Evolutionary conservation across 208 protist species (phyloP).

Genomic region (Trypanosoma lewisi): DNA sequence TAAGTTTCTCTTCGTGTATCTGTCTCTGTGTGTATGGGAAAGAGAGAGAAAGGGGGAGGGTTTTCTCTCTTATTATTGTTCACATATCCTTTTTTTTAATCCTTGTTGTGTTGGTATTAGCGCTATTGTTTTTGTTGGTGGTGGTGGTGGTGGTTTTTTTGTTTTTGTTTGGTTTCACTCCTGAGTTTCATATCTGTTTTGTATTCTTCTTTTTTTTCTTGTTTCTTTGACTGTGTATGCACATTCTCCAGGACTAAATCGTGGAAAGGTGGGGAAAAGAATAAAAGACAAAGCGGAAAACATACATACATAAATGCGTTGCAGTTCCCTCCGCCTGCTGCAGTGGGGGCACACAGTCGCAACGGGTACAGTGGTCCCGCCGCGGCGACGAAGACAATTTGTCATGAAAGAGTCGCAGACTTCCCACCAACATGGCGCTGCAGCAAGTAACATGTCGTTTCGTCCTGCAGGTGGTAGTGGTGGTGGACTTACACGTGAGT

Average conservation of each 20-base stretch:
- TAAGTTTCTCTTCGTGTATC: no score
- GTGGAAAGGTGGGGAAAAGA: background rate
- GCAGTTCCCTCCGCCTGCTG: background rate
- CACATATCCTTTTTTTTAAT: no score
- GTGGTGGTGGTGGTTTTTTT: no score
- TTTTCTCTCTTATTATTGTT: no score
- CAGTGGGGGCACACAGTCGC: slow-evolving; percentile 15
- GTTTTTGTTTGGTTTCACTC: no score
- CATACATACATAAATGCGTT: no score
- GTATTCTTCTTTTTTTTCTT: background rate
- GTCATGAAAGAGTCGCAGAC: slow-evolving; percentile 18
- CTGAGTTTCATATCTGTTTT: no score
- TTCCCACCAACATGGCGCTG: background rate
- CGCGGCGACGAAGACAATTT: slow-evolving; percentile 25
- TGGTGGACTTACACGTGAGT: slow-evolving; percentile 11
- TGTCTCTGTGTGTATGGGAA: no score
- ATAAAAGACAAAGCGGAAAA: background rate
- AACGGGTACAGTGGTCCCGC: slow-evolving; percentile 13
- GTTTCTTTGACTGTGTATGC: background rate
- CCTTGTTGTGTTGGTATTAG: no score
- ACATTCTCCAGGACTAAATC: background rate
- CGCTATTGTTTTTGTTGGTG: no score
- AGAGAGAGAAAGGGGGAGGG: no score
- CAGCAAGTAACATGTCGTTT: background rate
- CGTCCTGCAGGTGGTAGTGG: background rate